These are phyloP conservation scores for Epichloe bromicola DNA, from an alignment of 2,329 filamentous ascomycete genomes.

Conservation along the genomic window DNA sequence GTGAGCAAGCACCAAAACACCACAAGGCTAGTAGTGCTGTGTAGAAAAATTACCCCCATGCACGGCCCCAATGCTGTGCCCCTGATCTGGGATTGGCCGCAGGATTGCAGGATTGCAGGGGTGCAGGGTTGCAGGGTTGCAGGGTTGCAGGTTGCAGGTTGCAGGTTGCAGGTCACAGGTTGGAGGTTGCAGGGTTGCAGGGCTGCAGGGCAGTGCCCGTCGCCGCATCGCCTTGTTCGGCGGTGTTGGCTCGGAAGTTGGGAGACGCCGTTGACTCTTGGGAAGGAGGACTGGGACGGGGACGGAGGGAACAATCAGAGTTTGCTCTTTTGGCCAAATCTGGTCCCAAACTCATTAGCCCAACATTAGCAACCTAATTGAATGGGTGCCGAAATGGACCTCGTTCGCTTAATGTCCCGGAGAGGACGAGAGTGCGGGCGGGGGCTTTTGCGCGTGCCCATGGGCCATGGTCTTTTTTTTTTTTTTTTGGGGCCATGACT, in stretches of 20 bases:
- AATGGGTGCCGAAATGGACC: constrained; percentile 9
- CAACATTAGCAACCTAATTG: constrained; percentile 6
- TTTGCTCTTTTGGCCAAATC: constrained; percentile 7
- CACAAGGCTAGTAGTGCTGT: constrained; percentile 1
- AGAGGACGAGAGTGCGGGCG: neutral
- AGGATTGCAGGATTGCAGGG: neutral
- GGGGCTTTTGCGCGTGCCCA: neutral
- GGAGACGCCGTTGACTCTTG: too few relatives aligned
- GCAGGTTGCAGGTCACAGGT: too few relatives aligned
- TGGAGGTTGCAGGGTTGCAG: too few relatives aligned
- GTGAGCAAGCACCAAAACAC: neutral
- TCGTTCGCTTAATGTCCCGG: constrained; percentile 4
- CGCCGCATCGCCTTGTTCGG: constrained; percentile 8
- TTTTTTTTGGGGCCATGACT: neutral
- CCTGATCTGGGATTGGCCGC: constrained; percentile 8
- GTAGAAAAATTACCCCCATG: constrained; percentile 4
- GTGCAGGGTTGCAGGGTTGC: too few relatives aligned
- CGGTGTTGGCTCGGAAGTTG: neutral
- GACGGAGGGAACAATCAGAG: neutral
- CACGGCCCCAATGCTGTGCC: constrained; percentile 10
- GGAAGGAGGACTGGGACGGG: too few relatives aligned
- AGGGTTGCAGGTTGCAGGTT: too few relatives aligned
- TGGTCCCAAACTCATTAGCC: constrained; percentile 13
- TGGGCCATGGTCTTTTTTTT: too few relatives aligned
- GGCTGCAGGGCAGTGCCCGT: constrained; percentile 1